Conservation (phyloP, 1,284 basidiomycete species). For the Omphalotus olearius region DNA sequence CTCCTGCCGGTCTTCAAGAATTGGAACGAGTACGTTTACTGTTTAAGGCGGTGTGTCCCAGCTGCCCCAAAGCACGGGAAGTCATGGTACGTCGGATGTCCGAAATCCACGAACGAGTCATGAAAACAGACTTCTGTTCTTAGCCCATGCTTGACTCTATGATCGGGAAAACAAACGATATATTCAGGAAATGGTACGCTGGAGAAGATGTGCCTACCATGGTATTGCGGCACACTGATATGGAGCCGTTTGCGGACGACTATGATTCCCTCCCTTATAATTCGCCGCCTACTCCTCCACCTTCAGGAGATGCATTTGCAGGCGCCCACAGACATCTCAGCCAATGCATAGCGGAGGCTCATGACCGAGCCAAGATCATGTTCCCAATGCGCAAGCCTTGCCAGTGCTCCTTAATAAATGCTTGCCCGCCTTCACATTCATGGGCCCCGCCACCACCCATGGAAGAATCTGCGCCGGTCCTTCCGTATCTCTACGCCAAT, state of each 20-base stretch:
- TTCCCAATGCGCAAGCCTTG: conserved; percentile 40
- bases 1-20: conserved; percentile 40
- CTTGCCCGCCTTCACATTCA: conserved; percentile 38
- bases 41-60: conserved; percentile 37
- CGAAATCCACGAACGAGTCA: background rate
- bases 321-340: conserved; percentile 34
- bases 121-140: background rate
- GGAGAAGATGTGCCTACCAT: conserved; percentile 38
- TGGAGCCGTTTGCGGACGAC: conserved; percentile 23
- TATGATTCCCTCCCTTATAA: conserved; percentile 12
- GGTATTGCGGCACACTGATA: conserved; percentile 34
- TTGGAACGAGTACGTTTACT: conserved; percentile 38
- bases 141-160: conserved; percentile 42
- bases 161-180: conserved; percentile 41
- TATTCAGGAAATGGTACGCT: conserved; percentile 39
- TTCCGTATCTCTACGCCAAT: conserved; percentile 19
- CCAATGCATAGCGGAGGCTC: conserved; percentile 41
- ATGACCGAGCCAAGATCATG: conserved; percentile 35
- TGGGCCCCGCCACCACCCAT: conserved; percentile 35
- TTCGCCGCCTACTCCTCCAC: conserved; percentile 13
- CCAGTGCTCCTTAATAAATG: conserved; percentile 27
- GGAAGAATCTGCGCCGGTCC: conserved; percentile 13
- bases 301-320: conserved; percentile 31
- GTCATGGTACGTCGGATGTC: conserved; percentile 32
- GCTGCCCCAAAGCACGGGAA: conserved; percentile 37